Conservation (phyloP, 1,284 basidiomycete genomes). For the Cronartium quercuum region DNA sequence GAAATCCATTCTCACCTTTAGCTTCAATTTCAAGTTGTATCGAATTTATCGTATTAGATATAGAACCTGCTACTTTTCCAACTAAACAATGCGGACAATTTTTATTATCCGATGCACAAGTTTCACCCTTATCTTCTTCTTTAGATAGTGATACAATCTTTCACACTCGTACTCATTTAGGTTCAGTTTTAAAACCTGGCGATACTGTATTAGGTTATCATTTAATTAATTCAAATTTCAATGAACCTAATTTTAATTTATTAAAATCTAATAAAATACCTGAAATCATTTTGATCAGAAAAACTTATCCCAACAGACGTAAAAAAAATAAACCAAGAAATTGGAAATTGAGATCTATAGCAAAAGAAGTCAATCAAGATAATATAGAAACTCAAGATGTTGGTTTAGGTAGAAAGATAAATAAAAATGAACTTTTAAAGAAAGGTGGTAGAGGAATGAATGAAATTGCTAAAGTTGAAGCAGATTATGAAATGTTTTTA, state of each 20-base stretch:
- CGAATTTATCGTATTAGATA: slow-evolving; percentile 91
- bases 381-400: slow-evolving; percentile 43
- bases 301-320: slow-evolving; percentile 86
- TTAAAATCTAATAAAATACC: slow-evolving; percentile 65
- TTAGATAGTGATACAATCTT: slow-evolving; percentile 77
- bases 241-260: slow-evolving; percentile 76
- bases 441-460: slow-evolving; percentile 50
- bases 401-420: slow-evolving; percentile 65
- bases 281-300: slow-evolving; percentile 87
- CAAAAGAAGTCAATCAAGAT: slow-evolving; percentile 72
- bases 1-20: slow-evolving; percentile 75
- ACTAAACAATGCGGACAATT: slow-evolving; percentile 50
- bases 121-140: slow-evolving; percentile 68
- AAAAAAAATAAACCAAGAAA: slow-evolving; percentile 79
- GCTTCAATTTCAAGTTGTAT: slow-evolving; percentile 76
- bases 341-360: slow-evolving; percentile 89
- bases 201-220: slow-evolving; percentile 89
- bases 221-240: slow-evolving; percentile 83
- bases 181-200: slow-evolving; percentile 87
- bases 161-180: slow-evolving; percentile 93
- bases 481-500: slow-evolving; percentile 94
- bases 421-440: slow-evolving; percentile 44
- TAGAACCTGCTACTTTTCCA: slow-evolving; percentile 66
- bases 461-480: slow-evolving; percentile 87
- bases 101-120: slow-evolving; percentile 87